Percentiles rank a stretch among this genome's conserved stretches.
Conservation (phyloP, 768 basidiomycete species). For the Steccherinum ochraceum region DNA sequence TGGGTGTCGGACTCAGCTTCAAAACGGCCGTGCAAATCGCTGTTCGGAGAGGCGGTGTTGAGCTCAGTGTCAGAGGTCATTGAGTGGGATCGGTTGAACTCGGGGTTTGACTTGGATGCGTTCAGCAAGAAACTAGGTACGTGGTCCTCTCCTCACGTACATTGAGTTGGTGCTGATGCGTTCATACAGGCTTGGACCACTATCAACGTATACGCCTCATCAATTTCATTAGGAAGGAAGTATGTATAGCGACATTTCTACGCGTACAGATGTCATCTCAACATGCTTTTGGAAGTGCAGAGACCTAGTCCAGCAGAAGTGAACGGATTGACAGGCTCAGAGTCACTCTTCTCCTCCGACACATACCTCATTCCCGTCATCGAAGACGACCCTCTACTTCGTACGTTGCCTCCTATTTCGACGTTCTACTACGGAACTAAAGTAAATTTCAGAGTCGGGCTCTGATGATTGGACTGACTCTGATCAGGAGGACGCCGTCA, state of each 20-base stretch:
- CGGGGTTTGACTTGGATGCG: conserved; percentile 59
- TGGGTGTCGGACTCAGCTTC: conserved; percentile 67
- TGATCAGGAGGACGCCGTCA: conserved; percentile 57
- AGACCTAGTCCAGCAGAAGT: conserved; percentile 43
- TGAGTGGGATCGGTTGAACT: conserved; percentile 49
- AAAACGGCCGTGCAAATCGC: conserved; percentile 53
- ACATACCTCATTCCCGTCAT: conserved; percentile 76
- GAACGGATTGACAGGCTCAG: conserved; percentile 44
- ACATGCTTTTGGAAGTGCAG: conserved; percentile 35
- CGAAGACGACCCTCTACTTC: conserved; percentile 84
- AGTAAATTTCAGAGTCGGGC: conserved; percentile 20
- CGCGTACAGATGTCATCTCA: too few relatives aligned
- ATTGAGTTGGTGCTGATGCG: neutral
- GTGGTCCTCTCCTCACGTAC: conserved; percentile 15
- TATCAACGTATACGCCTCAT: conserved; percentile 76
- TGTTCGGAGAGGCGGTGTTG: conserved; percentile 67
- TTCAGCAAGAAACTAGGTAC: conserved; percentile 48
- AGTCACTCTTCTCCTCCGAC: conserved; percentile 66
- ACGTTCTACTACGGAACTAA: too few relatives aligned
- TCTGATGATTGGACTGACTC: conserved; percentile 56
- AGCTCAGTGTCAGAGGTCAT: conserved; percentile 54
- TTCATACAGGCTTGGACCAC: conserved; percentile 66
- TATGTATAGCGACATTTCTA: conserved; percentile 25
- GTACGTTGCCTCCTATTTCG: conserved; percentile 48
- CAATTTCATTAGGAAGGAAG: conserved; percentile 81